These are phyloP conservation scores for Colletotrichum noveboracense DNA, from an alignment of 2,329 filamentous ascomycete species.

Conservation along the genomic window DNA sequence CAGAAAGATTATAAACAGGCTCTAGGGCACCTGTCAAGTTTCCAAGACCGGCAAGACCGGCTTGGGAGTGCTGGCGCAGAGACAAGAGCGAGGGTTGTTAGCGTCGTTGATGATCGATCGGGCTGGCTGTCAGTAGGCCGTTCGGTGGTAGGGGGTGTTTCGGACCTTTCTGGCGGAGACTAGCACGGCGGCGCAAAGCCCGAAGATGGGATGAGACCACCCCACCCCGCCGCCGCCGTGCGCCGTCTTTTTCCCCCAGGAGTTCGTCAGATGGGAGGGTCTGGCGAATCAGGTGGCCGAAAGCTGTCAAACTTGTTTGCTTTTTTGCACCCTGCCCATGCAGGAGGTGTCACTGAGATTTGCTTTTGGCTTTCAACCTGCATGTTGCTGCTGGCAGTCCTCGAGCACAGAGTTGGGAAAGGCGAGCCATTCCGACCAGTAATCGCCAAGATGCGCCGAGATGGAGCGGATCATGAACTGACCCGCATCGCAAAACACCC, in stretches of 20 bases:
- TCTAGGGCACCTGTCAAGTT: neutral
- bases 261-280: neutral
- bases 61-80: neutral
- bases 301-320: neutral
- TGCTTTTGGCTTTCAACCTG: neutral
- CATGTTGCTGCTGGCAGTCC: conserved; percentile 27
- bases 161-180: neutral
- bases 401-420: conserved; percentile 9
- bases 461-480: conserved; percentile 31
- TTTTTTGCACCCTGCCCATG: neutral
- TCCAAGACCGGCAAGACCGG: neutral
- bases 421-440: conserved; percentile 35
- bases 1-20: neutral
- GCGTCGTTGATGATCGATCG: neutral
- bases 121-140: neutral
- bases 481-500: conserved; percentile 39
- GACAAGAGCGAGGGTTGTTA: neutral
- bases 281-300: neutral
- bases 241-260: neutral
- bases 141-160: neutral
- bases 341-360: neutral
- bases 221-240: neutral
- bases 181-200: conserved; percentile 15
- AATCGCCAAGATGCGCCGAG: conserved; percentile 30
- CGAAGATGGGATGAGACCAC: conserved; percentile 15